These are phyloP conservation scores for Trichophyton verrucosum DNA, from an alignment of 2,329 filamentous ascomycete genomes.

Conservation along the genomic window DNA sequence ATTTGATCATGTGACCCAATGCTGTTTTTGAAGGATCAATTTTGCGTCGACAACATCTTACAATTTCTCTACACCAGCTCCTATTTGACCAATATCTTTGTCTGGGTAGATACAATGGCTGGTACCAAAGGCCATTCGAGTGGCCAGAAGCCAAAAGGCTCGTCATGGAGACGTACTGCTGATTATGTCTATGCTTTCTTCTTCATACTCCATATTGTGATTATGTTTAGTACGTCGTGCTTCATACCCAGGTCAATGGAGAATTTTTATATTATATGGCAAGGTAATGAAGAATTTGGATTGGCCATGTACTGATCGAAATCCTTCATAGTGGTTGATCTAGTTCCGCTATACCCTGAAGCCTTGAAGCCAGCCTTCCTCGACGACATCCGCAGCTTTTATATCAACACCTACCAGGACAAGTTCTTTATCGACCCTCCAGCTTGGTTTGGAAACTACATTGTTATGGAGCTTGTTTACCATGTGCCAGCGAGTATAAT, in stretches of 20 bases:
- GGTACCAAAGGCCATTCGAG: background rate
- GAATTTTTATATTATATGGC: background rate
- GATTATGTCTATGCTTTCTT: conserved; percentile 41
- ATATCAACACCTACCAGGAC: conserved; percentile 50
- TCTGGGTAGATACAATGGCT: background rate
- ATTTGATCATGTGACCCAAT: background rate
- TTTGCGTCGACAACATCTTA: background rate
- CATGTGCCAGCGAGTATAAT: conserved; percentile 51
- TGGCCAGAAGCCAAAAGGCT: background rate
- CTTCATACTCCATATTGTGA: conserved; percentile 49
- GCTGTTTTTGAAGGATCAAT: background rate
- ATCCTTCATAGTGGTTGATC: conserved; percentile 42
- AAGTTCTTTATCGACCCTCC: conserved; percentile 50
- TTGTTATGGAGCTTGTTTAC: conserved; percentile 47
- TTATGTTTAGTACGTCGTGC: conserved; percentile 45
- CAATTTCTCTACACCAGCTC: background rate
- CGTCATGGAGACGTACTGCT: conserved; percentile 25
- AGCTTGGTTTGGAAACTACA: conserved; percentile 47
- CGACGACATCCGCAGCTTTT: conserved; percentile 41
- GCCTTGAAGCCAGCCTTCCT: conserved; percentile 40
- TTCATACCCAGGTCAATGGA: background rate
- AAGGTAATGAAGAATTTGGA: background rate
- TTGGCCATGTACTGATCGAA: background rate
- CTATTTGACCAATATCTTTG: too few relatives aligned
- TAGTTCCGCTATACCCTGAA: conserved; percentile 46